Conservation (phyloP, 2,329 filamentous ascomycete species). For the Colletotrichum tropicicola region DNA sequence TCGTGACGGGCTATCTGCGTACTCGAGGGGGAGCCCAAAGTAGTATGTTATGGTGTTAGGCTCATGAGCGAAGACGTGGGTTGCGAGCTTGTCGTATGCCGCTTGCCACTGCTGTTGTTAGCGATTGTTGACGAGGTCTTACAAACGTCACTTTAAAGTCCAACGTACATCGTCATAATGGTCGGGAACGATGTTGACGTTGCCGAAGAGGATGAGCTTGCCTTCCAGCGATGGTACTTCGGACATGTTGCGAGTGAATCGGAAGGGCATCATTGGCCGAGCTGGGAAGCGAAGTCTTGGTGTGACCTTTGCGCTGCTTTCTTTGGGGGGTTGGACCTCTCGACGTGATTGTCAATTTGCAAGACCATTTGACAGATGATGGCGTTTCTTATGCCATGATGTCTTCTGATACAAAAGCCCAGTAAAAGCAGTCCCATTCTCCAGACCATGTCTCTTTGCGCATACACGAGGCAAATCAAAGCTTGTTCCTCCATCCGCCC, state of each 20-base stretch:
- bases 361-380: too few relatives aligned
- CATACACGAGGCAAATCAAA: too few relatives aligned
- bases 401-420: too few relatives aligned
- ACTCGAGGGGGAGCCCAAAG: constrained; percentile 48
- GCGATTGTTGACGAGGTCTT: not conserved
- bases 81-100: constrained; percentile 47
- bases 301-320: too few relatives aligned
- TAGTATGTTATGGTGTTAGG: constrained; percentile 50
- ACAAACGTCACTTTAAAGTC: not conserved
- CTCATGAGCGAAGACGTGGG: constrained; percentile 44
- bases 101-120: constrained; percentile 45
- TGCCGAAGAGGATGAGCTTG: constrained; percentile 34
- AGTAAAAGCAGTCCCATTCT: too few relatives aligned
- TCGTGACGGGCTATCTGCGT: constrained; percentile 32
- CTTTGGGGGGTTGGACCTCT: too few relatives aligned
- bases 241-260: not conserved
- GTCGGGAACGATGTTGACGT: constrained; percentile 47
- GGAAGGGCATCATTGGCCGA: not conserved
- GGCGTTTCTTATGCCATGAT: too few relatives aligned
- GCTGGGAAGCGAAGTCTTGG: too few relatives aligned
- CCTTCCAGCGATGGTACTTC: not conserved
- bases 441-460: too few relatives aligned
- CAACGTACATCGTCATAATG: constrained; percentile 41
- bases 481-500: too few relatives aligned
- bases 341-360: too few relatives aligned